Evolutionary conservation across 257 asterid genomes (phyloP).

Genomic region (Nicotiana noctiflora): DNA sequence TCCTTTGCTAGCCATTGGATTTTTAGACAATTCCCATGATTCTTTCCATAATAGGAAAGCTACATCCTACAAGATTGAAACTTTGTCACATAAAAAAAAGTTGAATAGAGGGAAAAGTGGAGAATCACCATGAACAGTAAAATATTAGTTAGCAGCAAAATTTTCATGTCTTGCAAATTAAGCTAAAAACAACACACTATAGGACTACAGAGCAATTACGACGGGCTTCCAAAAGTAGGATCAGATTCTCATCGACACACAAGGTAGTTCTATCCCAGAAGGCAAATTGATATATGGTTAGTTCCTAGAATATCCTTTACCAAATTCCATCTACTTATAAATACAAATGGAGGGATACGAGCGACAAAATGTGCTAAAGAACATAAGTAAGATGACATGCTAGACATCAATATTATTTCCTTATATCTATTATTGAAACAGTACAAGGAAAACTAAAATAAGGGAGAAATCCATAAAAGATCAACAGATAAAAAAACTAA

Average conservation of each 20-base stretch:
- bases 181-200: background rate
- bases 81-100: background rate
- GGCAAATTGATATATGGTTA: background rate
- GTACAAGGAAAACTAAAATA: background rate
- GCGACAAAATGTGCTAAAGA: background rate
- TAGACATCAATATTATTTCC: background rate
- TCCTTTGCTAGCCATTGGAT: constrained; percentile 81
- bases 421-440: background rate
- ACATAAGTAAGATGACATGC: background rate
- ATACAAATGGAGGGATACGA: background rate
- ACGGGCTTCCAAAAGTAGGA: background rate
- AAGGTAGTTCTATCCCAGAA: background rate
- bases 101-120: constrained; percentile 9
- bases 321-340: background rate
- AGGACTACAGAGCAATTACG: background rate
- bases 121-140: background rate
- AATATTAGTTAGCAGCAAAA: background rate
- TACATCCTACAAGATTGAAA: constrained; percentile 54
- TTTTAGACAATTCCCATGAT: constrained; percentile 83
- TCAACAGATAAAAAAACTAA: background rate
- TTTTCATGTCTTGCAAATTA: background rate
- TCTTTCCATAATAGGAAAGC: constrained; percentile 83
- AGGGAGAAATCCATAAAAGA: background rate
- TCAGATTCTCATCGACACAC: background rate
- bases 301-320: background rate